Percentiles rank a stretch among this genome's conserved stretches.
Conservation (phyloP, 257 asterid genomes). For the Verbena officinalis region DNA sequence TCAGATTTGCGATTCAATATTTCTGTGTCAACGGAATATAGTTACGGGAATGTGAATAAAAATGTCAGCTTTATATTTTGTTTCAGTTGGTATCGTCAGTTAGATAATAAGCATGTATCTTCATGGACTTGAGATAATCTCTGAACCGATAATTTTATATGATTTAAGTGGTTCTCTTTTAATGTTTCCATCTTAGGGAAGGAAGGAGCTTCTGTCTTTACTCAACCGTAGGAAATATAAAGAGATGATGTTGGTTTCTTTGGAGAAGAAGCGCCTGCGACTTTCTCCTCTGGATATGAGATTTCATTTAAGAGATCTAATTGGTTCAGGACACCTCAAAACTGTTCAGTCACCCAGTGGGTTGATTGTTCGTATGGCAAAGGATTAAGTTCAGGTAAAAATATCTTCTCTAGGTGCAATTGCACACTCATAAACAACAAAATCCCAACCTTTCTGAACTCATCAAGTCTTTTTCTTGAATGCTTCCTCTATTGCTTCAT, state of each 20-base stretch:
- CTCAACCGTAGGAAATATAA: slow-evolving; percentile 76
- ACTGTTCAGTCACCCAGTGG: slow-evolving; percentile 76
- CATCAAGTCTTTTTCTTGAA: neutral
- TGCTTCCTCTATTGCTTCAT: neutral
- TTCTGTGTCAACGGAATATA: neutral
- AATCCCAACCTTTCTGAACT: slow-evolving; percentile 4
- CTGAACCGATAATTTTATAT: neutral
- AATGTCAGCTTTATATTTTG: neutral
- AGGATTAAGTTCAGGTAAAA: slow-evolving; percentile 50
- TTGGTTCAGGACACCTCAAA: slow-evolving; percentile 91
- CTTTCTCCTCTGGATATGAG: slow-evolving; percentile 88
- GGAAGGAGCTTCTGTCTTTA: slow-evolving; percentile 88
- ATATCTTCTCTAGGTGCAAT: slow-evolving; percentile 8
- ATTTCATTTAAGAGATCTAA: slow-evolving; percentile 88
- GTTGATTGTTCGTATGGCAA: slow-evolving; percentile 65
- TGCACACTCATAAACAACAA: neutral
- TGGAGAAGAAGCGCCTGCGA: slow-evolving; percentile 80
- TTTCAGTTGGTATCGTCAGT: neutral
- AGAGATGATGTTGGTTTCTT: slow-evolving; percentile 77
- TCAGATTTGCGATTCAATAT: neutral
- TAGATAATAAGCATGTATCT: no score
- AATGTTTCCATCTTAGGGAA: slow-evolving; percentile 57
- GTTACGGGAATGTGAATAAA: neutral
- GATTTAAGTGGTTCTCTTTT: neutral
- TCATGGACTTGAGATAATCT: neutral